Base-by-base conservation (phyloP, 805 yeast species). In the Zygotorulaspora sp. region DNA sequence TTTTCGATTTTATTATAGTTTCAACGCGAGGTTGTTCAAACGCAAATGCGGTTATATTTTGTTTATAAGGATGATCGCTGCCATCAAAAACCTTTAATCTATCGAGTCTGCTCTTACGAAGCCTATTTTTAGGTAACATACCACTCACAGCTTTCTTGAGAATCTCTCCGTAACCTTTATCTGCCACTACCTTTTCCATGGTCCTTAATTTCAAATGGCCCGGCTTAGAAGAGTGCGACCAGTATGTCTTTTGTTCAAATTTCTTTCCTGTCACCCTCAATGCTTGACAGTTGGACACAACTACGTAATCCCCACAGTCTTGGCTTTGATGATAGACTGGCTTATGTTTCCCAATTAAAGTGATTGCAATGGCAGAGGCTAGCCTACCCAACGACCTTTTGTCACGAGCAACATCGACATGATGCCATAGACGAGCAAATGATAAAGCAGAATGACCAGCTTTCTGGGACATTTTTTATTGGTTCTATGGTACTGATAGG, bases 301-400 rank as follows among this genome's bases (percentile, higher is more conserved):
- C 97, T 9, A 92, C 97, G 57, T 89, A 92, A 63, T 92, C 99
- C 10, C 99, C 99, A 47, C 80, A 78, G 65, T 92, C 99, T 59
- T 83, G 56, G 6, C 82, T 73, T 19, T 76, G 77, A 53, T 88
- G 86, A 48, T 66, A 82, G 0, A 87, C 75, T 3, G 99, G 99
- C 69, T 92, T 92, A 67, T 92, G 97, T 62, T 92, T 92, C n/a
- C 99, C 99, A 65, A 85, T 87, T 28, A 92, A 71, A 0, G 92
- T 80, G 20, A 78, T 70, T 17, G 98, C 97, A 40, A 92, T 88
- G 40, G 80, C 73, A 1, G 95, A 72, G 3, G 99, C 97, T 40
- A 92, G 63, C 58, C 97, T 81, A 58, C 99, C 99, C 32, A 92
- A 65, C 0, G 97, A 80, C 55, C 98, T 76, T 24, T 70, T 65